Percentiles rank a stretch among this genome's conserved stretches.
Conservation (phyloP, 352 stramenopile species). For the Phytophthora quininea region DNA sequence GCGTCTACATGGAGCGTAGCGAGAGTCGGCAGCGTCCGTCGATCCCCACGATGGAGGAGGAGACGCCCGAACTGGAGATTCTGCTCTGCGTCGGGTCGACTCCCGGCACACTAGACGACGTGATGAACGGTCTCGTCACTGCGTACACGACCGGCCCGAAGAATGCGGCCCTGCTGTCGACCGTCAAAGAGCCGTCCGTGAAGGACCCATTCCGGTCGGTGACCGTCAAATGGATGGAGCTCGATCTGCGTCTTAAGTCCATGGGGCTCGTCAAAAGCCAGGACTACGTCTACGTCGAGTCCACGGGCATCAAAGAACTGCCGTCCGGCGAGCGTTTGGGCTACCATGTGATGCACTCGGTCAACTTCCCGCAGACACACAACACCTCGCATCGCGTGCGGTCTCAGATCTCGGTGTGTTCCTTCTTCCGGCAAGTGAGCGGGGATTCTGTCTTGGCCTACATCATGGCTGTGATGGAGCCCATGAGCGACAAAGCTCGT, state of each 20-base stretch:
- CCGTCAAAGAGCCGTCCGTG: slow-evolving; percentile 36
- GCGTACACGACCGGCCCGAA: slow-evolving; percentile 39
- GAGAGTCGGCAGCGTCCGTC: neutral
- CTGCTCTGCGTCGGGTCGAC: slow-evolving; percentile 30
- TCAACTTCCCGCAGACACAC: slow-evolving; percentile 38
- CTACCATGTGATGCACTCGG: slow-evolving; percentile 60
- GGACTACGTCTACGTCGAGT: slow-evolving; percentile 54
- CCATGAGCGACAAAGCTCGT: slow-evolving; percentile 8
- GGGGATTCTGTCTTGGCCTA: slow-evolving; percentile 28
- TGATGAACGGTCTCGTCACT: slow-evolving; percentile 36
- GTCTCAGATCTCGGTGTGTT: slow-evolving; percentile 39
- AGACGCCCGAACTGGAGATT: slow-evolving; percentile 6
- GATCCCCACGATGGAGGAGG: slow-evolving; percentile 7
- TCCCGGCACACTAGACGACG: slow-evolving; percentile 35
- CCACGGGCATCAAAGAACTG: slow-evolving; percentile 34
- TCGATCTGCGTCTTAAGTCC: slow-evolving; percentile 33
- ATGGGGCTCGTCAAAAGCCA: slow-evolving; percentile 40
- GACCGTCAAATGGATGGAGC: slow-evolving; percentile 35
- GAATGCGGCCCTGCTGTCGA: slow-evolving; percentile 40
- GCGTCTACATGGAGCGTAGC: slow-evolving; percentile 28
- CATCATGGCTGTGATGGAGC: slow-evolving; percentile 28
- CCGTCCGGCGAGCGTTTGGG: slow-evolving; percentile 37
- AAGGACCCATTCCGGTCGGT: slow-evolving; percentile 44
- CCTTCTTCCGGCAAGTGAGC: slow-evolving; percentile 35
- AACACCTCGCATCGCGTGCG: slow-evolving; percentile 27